A percentile compares a stretch with the other conserved stretches of the same genome.
Evolutionary conservation across 345 rosid genomes (phyloP).

Genomic region (Eucalyptus rudis): DNA sequence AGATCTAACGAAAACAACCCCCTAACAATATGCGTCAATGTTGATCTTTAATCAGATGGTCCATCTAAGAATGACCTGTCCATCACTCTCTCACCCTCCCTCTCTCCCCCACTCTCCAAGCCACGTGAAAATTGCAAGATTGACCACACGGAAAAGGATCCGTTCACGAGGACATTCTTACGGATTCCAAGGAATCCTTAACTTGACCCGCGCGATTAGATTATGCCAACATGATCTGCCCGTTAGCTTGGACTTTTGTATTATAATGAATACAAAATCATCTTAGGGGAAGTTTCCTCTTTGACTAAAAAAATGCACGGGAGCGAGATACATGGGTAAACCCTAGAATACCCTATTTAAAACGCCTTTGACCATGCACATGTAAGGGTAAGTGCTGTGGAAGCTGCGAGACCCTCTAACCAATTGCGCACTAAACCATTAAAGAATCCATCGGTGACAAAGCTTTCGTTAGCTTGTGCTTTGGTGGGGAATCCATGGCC

Average conservation of each 20-base stretch:
- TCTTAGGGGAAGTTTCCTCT: background rate
- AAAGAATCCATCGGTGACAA: background rate
- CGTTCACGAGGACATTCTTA: background rate
- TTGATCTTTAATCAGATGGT: background rate
- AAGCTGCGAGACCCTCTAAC: background rate
- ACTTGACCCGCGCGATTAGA: background rate
- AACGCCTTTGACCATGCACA: background rate
- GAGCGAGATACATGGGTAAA: background rate
- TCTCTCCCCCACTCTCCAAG: background rate
- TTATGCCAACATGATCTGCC: background rate
- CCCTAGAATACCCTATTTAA: background rate
- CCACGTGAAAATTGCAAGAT: background rate
- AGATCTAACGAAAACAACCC: background rate
- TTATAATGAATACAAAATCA: background rate
- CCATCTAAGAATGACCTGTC: background rate
- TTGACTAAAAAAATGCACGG: background rate
- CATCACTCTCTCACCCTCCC: background rate
- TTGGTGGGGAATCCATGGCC: background rate
- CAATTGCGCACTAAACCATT: background rate
- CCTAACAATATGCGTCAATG: background rate
- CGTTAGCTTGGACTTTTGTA: background rate
- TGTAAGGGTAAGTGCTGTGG: background rate
- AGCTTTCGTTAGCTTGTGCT: background rate
- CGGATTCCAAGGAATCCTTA: background rate
- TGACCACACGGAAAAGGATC: background rate